A percentile compares a stretch with the other conserved stretches of the same genome.
These are phyloP conservation scores for Elymus sibiricus DNA, from an alignment of 176 grass and related monocot genomes.

Conservation along the genomic window DNA sequence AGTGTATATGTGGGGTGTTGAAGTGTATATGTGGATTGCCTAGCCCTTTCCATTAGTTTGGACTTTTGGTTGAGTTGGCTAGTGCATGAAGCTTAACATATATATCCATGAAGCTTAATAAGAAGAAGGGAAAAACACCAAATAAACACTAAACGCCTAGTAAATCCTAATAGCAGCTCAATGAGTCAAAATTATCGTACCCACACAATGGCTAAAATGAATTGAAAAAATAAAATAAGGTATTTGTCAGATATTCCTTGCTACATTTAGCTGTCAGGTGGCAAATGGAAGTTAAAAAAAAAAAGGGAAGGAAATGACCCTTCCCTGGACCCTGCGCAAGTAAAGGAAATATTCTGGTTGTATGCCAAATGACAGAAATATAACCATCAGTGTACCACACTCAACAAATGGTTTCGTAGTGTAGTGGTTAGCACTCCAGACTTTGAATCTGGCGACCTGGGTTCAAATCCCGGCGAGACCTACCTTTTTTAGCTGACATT, in stretches of 20 bases:
- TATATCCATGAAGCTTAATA: no score
- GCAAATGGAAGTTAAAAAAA: neutral
- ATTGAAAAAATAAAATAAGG: neutral
- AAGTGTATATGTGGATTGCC: no score
- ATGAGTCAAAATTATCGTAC: neutral
- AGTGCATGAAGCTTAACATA: no score
- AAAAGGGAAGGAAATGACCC: neutral
- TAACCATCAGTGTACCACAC: neutral
- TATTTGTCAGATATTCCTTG: neutral
- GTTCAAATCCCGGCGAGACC: constrained; percentile 86
- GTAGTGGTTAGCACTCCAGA: constrained; percentile 99
- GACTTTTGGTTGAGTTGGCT: no score
- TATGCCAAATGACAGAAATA: neutral
- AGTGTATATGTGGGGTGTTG: no score
- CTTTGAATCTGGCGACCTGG: constrained; percentile 99
- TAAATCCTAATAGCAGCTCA: neutral
- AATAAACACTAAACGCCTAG: neutral
- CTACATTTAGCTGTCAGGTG: neutral
- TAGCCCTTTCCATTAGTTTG: no score
- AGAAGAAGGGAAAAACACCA: no score
- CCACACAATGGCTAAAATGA: neutral
- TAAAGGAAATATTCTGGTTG: neutral
- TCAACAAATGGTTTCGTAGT: constrained; percentile 27
- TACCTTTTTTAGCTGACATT: neutral
- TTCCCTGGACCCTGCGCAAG: no score